These are phyloP conservation scores for Mycena latifolia DNA, from an alignment of 768 basidiomycete species.

Conservation along the genomic window DNA sequence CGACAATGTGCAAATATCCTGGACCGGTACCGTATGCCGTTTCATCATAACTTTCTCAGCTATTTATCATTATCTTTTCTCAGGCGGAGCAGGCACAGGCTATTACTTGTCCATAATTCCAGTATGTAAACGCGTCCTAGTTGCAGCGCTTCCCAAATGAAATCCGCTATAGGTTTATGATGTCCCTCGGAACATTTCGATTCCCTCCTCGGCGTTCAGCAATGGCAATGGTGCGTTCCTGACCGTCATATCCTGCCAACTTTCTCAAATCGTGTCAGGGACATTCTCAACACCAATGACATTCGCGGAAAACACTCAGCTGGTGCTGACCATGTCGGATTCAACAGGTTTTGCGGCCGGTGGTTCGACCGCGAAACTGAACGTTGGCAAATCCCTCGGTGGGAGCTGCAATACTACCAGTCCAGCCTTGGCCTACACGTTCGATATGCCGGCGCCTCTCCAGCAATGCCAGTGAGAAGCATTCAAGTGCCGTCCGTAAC, in stretches of 20 bases:
- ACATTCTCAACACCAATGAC: conserved; percentile 2
- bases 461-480: conserved; percentile 26
- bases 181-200: conserved; percentile 63
- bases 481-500: neutral
- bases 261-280: neutral
- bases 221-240: conserved; percentile 50
- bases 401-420: conserved; percentile 64
- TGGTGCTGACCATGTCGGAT: conserved; percentile 80
- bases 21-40: conserved; percentile 27
- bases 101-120: conserved; percentile 56
- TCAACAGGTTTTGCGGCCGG: conserved; percentile 77
- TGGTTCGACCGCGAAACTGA: conserved; percentile 64
- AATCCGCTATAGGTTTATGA: conserved; percentile 51
- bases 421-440: conserved; percentile 48
- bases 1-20: conserved; percentile 63
- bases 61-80: neutral
- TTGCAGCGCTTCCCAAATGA: neutral
- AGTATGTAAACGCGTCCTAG: conserved; percentile 40
- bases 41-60: too few relatives aligned
- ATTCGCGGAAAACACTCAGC: conserved; percentile 44
- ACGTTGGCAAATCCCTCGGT: conserved; percentile 60
- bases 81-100: conserved; percentile 30
- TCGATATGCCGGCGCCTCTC: neutral
- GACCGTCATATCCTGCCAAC: neutral
- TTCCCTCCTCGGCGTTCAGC: conserved; percentile 67